Evolutionary conservation across 148 eudicot genomes (phyloP).

Genomic region (Spergularia bocconei): DNA sequence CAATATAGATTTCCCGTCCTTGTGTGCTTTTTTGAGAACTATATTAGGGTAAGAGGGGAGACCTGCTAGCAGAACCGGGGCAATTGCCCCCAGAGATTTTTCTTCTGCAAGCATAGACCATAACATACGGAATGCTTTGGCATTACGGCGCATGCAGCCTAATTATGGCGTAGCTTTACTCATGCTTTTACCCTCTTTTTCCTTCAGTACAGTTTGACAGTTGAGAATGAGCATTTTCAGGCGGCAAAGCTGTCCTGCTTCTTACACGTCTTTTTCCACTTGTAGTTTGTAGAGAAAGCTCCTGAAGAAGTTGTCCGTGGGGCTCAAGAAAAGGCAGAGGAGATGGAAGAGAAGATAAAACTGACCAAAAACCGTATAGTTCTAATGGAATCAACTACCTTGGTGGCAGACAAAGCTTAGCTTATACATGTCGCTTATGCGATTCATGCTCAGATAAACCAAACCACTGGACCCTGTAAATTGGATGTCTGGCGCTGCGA

Average conservation of each 20-base stretch:
- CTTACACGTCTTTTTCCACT: not conserved
- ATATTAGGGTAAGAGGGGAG: no score
- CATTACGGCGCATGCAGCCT: no score
- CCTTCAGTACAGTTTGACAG: not conserved
- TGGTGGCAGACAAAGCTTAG: slow-evolving; percentile 42
- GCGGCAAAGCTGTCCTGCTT: not conserved
- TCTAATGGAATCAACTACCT: slow-evolving; percentile 68
- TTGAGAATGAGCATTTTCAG: not conserved
- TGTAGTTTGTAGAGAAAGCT: slow-evolving; percentile 92
- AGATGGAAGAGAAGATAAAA: slow-evolving; percentile 79
- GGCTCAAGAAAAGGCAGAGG: slow-evolving; percentile 75
- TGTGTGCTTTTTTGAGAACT: no score
- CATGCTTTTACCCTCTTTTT: not conserved
- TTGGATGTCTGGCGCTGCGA: not conserved
- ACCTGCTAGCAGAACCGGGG: no score
- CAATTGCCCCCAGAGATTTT: no score
- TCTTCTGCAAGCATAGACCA: no score
- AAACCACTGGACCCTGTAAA: not conserved
- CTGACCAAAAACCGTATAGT: slow-evolving; percentile 69
- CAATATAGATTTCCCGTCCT: no score
- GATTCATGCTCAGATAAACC: not conserved
- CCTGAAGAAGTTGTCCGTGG: slow-evolving; percentile 73
- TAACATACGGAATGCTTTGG: no score
- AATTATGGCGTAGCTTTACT: not conserved
- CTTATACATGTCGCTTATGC: not conserved